Evolutionary conservation across 2,329 filamentous ascomycete species (phyloP).

Genomic region (Coniochaeta sp.): DNA sequence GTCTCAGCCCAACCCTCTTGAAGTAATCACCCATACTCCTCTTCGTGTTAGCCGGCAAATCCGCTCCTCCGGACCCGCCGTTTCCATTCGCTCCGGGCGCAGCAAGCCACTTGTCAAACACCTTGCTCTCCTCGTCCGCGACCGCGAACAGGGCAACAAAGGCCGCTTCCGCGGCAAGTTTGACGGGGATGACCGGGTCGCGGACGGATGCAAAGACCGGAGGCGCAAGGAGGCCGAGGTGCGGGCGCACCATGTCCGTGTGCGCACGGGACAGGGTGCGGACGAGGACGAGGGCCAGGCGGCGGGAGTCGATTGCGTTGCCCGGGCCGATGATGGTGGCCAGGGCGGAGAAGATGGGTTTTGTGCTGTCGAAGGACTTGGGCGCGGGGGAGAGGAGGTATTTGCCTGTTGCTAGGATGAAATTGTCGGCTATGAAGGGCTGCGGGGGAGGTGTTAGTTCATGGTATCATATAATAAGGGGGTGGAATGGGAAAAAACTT

Average conservation of each 20-base stretch:
- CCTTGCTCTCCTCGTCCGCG: slow-evolving; percentile 73
- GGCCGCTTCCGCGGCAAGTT: slow-evolving; percentile 87
- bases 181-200: slow-evolving; percentile 89
- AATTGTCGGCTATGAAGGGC: slow-evolving; percentile 83
- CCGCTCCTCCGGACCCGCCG: slow-evolving; percentile 25
- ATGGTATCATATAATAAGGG: neutral
- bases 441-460: slow-evolving; percentile 26
- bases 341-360: slow-evolving; percentile 73
- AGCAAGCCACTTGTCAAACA: slow-evolving; percentile 88
- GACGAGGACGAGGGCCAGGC: slow-evolving; percentile 78
- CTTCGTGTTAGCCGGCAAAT: slow-evolving; percentile 66
- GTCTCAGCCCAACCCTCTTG: slow-evolving; percentile 78
- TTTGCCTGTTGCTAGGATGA: slow-evolving; percentile 84
- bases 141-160: slow-evolving; percentile 89
- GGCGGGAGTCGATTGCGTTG: slow-evolving; percentile 74
- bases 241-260: slow-evolving; percentile 73
- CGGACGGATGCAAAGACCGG: slow-evolving; percentile 85
- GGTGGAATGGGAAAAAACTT: slow-evolving; percentile 30
- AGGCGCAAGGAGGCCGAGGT: slow-evolving; percentile 71
- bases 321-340: slow-evolving; percentile 71
- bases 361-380: slow-evolving; percentile 69
- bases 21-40: slow-evolving; percentile 96
- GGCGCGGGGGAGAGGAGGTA: slow-evolving; percentile 66
- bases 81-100: slow-evolving; percentile 38
- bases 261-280: slow-evolving; percentile 77